phyloP scores from a whole-genome alignment of 2,329 filamentous ascomycete genomes.

The Phialophora tarda region DNA sequence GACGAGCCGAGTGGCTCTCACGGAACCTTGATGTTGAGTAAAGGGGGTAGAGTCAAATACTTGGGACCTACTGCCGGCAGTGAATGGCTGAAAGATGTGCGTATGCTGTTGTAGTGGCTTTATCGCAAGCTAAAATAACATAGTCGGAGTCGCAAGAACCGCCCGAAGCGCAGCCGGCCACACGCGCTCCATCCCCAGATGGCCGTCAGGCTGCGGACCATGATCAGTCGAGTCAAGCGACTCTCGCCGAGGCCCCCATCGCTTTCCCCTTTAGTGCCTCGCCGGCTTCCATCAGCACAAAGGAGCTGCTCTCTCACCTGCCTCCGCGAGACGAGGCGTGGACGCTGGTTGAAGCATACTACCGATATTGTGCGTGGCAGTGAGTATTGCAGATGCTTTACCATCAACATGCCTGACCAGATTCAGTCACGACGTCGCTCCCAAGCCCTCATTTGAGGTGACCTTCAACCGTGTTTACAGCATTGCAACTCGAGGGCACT shows the following conservation, averaged over 20 bases:
- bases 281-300: constrained; percentile 13
- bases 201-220: too few species aligned
- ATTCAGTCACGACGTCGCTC: constrained; percentile 24
- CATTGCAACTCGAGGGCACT: constrained; percentile 1
- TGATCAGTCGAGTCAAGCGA: too few species aligned
- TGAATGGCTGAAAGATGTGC: constrained; percentile 28
- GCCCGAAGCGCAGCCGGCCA: constrained; percentile 5
- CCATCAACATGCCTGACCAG: background rate
- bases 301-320: constrained; percentile 15
- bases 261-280: constrained; percentile 25
- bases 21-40: constrained; percentile 22
- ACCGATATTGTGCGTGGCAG: constrained; percentile 30
- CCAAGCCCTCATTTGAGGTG: constrained; percentile 18
- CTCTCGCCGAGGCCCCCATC: too few species aligned
- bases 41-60: constrained; percentile 24
- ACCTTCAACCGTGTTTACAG: constrained; percentile 25
- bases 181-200: constrained; percentile 16
- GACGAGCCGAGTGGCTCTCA: constrained; percentile 15
- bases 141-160: constrained; percentile 24
- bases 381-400: constrained; percentile 11
- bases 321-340: constrained; percentile 23
- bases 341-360: constrained; percentile 24
- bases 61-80: constrained; percentile 25
- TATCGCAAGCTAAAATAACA: constrained; percentile 17
- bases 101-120: too few species aligned